phyloP scores from a whole-genome alignment of 1,284 basidiomycete genomes.

The Sanghuangporus weigelae region DNA sequence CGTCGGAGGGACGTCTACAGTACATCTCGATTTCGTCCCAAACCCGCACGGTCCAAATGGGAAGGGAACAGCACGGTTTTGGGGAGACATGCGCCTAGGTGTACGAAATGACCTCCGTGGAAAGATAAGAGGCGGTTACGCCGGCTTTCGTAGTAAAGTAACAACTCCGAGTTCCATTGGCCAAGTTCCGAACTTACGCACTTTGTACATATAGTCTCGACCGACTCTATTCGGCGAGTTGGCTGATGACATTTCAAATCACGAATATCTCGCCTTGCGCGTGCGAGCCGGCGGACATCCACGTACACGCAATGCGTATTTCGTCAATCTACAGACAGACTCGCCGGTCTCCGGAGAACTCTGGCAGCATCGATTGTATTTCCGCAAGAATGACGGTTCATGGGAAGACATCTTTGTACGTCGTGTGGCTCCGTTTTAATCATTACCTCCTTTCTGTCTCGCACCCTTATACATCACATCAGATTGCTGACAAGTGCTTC shows the following conservation, averaged over 20 bases:
- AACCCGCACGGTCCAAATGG: slow-evolving; percentile 35
- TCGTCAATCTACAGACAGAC: slow-evolving; percentile 85
- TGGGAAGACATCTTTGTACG: slow-evolving; percentile 86
- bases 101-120: slow-evolving; percentile 39
- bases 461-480: not conserved
- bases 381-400: slow-evolving; percentile 59
- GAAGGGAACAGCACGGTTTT: slow-evolving; percentile 57
- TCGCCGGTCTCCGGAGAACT: slow-evolving; percentile 75
- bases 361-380: slow-evolving; percentile 86
- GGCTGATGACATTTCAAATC: slow-evolving; percentile 74
- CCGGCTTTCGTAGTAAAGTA: slow-evolving; percentile 80
- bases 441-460: not conserved
- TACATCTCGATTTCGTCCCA: slow-evolving; percentile 58
- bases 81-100: slow-evolving; percentile 63
- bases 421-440: not conserved
- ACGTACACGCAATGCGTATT: slow-evolving; percentile 71
- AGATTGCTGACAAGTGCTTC: not conserved
- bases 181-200: slow-evolving; percentile 21
- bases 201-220: slow-evolving; percentile 37
- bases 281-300: slow-evolving; percentile 68
- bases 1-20: slow-evolving; percentile 80
- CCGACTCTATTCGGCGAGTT: slow-evolving; percentile 79
- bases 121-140: slow-evolving; percentile 70
- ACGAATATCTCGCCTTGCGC: slow-evolving; percentile 75
- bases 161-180: slow-evolving; percentile 1